A percentile compares a stretch with the other conserved stretches of the same genome.
phyloP scores from a whole-genome alignment of 345 rosid species.

The Aquilaria yunnanensis region DNA sequence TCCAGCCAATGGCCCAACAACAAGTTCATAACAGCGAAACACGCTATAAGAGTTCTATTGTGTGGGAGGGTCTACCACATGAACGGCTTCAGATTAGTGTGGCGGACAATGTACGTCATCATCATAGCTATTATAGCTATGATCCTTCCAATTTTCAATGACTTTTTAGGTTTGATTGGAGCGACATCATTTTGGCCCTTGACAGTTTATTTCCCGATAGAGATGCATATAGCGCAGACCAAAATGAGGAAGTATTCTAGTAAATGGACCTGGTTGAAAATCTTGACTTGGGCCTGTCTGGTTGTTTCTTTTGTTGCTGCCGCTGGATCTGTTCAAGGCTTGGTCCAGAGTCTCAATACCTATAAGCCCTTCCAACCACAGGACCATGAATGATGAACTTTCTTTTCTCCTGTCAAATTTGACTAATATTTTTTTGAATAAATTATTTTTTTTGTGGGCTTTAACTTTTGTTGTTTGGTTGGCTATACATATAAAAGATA shows the following conservation, averaged over 20 bases:
- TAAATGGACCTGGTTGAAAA: conserved; percentile 64
- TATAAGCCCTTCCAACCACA: conserved; percentile 58
- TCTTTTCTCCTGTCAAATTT: too few species aligned
- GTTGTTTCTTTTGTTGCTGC: conserved; percentile 58
- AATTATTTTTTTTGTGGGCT: too few species aligned
- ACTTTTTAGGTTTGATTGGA: conserved; percentile 71
- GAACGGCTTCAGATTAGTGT: conserved; percentile 58
- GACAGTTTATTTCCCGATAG: conserved; percentile 78
- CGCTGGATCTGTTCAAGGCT: conserved; percentile 71
- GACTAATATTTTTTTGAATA: too few species aligned
- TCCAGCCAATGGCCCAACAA: conserved; percentile 48
- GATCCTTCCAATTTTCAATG: conserved; percentile 90
- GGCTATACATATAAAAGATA: too few species aligned
- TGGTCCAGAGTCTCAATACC: conserved; percentile 39
- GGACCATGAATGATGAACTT: background rate
- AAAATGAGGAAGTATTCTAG: conserved; percentile 42
- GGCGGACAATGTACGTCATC: conserved; percentile 71
- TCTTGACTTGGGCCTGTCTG: conserved; percentile 48
- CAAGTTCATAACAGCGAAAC: conserved; percentile 51
- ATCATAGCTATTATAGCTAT: conserved; percentile 60
- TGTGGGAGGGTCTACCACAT: conserved; percentile 31
- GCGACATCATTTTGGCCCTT: conserved; percentile 81
- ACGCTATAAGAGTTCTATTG: conserved; percentile 29
- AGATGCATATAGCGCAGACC: conserved; percentile 66
- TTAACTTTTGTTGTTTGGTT: too few species aligned